Conservation (phyloP, 2,329 filamentous ascomycete genomes). For the Emergomyces pasteurianus region DNA sequence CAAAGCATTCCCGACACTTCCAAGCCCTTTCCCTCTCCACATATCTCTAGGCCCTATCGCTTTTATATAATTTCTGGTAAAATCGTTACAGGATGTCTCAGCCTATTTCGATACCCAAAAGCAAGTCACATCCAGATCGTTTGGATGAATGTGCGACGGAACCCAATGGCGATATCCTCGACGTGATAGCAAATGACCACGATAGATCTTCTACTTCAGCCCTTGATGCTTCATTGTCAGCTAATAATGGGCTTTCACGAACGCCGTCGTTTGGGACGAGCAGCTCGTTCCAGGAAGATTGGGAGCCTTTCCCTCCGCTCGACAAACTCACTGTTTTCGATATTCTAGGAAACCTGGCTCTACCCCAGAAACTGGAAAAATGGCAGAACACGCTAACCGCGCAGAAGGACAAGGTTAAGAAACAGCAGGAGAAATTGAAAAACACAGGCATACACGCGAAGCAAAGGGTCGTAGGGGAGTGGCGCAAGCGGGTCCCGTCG, state of each 20-base stretch:
- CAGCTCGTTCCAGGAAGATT: constrained; percentile 78
- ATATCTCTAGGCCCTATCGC: neutral
- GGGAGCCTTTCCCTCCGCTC: constrained; percentile 73
- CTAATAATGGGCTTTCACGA: constrained; percentile 54
- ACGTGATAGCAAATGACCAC: constrained; percentile 21
- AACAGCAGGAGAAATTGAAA: constrained; percentile 69
- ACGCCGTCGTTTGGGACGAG: constrained; percentile 72
- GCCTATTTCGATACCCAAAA: constrained; percentile 13
- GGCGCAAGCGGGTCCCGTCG: constrained; percentile 71
- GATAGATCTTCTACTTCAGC: constrained; percentile 32
- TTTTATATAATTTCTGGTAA: neutral
- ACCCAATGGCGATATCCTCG: constrained; percentile 16
- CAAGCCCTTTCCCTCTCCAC: neutral
- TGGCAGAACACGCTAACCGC: constrained; percentile 70
- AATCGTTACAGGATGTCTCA: constrained; percentile 16
- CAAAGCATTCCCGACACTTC: neutral
- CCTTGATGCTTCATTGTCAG: constrained; percentile 31
- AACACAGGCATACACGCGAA: constrained; percentile 65
- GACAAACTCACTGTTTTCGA: constrained; percentile 88
- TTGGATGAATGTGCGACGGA: constrained; percentile 12
- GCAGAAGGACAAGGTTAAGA: constrained; percentile 74
- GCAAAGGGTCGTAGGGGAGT: constrained; percentile 84
- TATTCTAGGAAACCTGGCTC: constrained; percentile 79
- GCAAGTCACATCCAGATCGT: constrained; percentile 14
- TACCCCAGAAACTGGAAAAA: constrained; percentile 83